Conservation (phyloP, 140 eudicot species). For the Oenanthe javanica region DNA sequence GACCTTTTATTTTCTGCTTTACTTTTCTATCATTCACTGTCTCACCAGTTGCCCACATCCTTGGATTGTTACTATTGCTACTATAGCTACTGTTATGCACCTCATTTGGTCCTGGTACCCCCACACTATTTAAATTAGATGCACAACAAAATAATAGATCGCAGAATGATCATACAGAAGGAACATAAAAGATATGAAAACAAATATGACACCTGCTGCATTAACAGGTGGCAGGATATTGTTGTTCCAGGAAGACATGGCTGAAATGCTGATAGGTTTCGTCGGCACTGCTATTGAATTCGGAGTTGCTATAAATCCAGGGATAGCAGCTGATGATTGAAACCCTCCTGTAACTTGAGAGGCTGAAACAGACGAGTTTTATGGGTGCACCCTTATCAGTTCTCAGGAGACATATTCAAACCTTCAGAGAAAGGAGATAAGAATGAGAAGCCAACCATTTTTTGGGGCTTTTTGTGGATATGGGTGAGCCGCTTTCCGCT, state of each 20-base stretch:
- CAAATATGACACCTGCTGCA: conserved; percentile 29
- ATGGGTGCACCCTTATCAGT: neutral
- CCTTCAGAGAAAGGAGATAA: neutral
- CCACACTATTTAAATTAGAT: conserved; percentile 33
- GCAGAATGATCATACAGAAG: neutral
- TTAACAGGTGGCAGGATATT: conserved; percentile 32
- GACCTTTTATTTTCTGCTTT: conserved; percentile 23
- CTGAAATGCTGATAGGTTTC: conserved; percentile 27
- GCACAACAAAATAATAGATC: neutral
- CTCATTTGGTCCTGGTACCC: conserved; percentile 31
- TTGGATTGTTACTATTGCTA: conserved; percentile 56
- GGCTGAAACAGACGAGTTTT: conserved; percentile 15
- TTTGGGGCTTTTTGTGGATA: conserved; percentile 95
- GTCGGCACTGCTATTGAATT: conserved; percentile 35
- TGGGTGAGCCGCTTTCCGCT: conserved; percentile 96
- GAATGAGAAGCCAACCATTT: conserved; percentile 38
- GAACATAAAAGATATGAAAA: neutral
- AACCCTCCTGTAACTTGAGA: conserved; percentile 20
- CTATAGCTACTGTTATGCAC: conserved; percentile 43
- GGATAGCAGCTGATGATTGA: conserved; percentile 36
- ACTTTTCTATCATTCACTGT: conserved; percentile 28
- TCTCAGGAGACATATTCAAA: neutral
- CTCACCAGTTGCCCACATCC: conserved; percentile 37
- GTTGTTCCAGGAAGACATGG: conserved; percentile 34
- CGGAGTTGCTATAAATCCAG: conserved; percentile 40